Conservation (phyloP, 1,284 basidiomycete species). For the Heterobasidion parviporum region DNA sequence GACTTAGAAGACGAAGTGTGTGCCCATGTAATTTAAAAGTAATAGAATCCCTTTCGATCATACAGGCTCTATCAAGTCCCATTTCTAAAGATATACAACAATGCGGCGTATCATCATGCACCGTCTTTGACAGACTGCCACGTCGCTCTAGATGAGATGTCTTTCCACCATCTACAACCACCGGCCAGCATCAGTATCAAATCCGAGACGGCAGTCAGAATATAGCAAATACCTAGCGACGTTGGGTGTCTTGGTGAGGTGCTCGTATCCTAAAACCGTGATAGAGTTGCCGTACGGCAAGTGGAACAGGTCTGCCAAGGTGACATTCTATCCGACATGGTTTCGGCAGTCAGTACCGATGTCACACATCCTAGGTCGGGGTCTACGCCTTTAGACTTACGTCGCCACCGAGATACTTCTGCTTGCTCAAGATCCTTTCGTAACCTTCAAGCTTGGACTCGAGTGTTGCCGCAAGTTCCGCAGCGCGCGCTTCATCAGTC, state of each 20-base stretch:
- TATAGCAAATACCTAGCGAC: conserved; percentile 15
- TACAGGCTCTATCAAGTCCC: too few relatives aligned
- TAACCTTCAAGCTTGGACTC: conserved; percentile 33
- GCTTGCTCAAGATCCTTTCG: conserved; percentile 35
- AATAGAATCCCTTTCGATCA: too few relatives aligned
- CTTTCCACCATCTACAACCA: conserved; percentile 15
- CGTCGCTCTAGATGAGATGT: conserved; percentile 19
- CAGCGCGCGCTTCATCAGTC: conserved; percentile 17
- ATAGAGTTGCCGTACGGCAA: conserved; percentile 32
- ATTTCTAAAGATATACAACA: too few relatives aligned
- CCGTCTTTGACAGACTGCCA: conserved; percentile 26
- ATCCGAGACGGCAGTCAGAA: background rate
- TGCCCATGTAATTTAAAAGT: too few relatives aligned
- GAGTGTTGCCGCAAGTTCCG: conserved; percentile 19
- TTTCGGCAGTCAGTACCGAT: background rate
- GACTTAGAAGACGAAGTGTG: too few relatives aligned
- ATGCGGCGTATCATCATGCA: background rate
- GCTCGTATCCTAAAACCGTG: conserved; percentile 12
- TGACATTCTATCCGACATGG: conserved; percentile 24
- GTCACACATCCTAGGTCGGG: background rate
- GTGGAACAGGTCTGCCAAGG: conserved; percentile 47
- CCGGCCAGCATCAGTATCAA: background rate
- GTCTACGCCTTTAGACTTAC: conserved; percentile 17
- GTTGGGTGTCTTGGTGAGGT: conserved; percentile 20
- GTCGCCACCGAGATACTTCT: conserved; percentile 39